A percentile compares a stretch with the other conserved stretches of the same genome.
phyloP scores from a whole-genome alignment of 306 rosid species.

The Fagus sylvatica region DNA sequence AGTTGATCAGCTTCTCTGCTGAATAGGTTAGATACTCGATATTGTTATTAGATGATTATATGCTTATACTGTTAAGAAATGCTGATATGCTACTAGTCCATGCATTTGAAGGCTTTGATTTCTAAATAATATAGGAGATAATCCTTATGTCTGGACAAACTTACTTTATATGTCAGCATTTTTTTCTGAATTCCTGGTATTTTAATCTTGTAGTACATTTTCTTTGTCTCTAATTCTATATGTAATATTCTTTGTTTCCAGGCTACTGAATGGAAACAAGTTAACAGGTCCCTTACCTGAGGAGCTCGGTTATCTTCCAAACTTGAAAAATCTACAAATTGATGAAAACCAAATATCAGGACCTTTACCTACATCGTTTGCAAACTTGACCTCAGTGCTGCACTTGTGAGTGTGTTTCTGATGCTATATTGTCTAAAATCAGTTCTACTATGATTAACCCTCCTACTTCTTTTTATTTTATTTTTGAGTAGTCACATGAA shows the following conservation, averaged over 20 bases:
- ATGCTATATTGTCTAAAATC: slow-evolving; percentile 19
- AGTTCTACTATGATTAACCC: slow-evolving; percentile 1
- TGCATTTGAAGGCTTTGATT: neutral
- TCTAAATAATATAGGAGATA: neutral
- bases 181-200: neutral
- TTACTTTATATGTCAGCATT: slow-evolving; percentile 5
- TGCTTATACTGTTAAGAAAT: neutral
- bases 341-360: slow-evolving; percentile 79
- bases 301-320: slow-evolving; percentile 75
- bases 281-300: slow-evolving; percentile 81
- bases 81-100: neutral
- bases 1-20: slow-evolving; percentile 36
- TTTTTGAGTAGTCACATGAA: slow-evolving; percentile 88
- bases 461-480: slow-evolving; percentile 14
- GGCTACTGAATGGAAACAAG: slow-evolving; percentile 82
- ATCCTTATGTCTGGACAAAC: neutral
- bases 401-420: slow-evolving; percentile 77
- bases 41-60: neutral
- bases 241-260: slow-evolving; percentile 26
- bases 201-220: neutral
- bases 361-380: slow-evolving; percentile 68
- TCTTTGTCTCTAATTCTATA: slow-evolving; percentile 12
- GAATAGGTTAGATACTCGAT: slow-evolving; percentile 12
- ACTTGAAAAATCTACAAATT: slow-evolving; percentile 64
- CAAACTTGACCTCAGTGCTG: slow-evolving; percentile 49